Percentiles rank a stretch among this genome's conserved stretches.
Evolutionary conservation across 2,329 filamentous ascomycete genomes (phyloP).

Genomic region (Xylaria digitata): DNA sequence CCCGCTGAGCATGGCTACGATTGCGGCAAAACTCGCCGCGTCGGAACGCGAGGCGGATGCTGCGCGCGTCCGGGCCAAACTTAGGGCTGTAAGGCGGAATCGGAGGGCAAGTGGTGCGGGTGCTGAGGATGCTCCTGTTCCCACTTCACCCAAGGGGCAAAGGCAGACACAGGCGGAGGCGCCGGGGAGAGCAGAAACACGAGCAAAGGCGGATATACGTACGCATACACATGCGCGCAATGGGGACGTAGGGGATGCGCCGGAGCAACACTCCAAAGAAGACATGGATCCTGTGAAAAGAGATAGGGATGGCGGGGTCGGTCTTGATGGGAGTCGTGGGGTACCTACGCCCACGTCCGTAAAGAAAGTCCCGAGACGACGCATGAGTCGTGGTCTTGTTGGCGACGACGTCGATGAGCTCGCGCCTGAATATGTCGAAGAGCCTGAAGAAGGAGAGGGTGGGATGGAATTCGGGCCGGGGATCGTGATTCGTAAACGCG

Average conservation of each 20-base stretch:
- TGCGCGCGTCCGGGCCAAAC: constrained; percentile 70
- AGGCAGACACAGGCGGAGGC: background rate
- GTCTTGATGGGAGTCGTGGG: too few relatives aligned
- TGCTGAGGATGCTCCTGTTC: background rate
- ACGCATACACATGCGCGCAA: background rate
- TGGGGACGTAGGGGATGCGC: background rate
- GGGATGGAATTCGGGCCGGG: background rate
- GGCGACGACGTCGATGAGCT: constrained; percentile 27
- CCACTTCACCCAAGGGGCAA: background rate
- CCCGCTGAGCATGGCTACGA: constrained; percentile 70
- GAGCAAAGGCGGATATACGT: background rate
- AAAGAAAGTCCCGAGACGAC: constrained; percentile 23
- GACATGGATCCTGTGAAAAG: constrained; percentile 47
- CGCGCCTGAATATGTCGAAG: background rate
- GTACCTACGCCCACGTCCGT: background rate
- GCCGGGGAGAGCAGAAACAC: background rate
- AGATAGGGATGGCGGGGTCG: constrained; percentile 18
- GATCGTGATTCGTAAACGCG: constrained; percentile 45
- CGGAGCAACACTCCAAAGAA: constrained; percentile 29
- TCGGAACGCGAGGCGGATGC: constrained; percentile 73
- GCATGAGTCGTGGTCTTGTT: background rate
- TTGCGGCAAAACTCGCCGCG: constrained; percentile 72
- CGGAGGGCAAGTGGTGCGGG: constrained; percentile 39
- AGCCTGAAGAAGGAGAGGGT: background rate
- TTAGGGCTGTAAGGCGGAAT: constrained; percentile 63